Conservation (phyloP, 345 rosid genomes). For the Eucalyptus albens region DNA sequence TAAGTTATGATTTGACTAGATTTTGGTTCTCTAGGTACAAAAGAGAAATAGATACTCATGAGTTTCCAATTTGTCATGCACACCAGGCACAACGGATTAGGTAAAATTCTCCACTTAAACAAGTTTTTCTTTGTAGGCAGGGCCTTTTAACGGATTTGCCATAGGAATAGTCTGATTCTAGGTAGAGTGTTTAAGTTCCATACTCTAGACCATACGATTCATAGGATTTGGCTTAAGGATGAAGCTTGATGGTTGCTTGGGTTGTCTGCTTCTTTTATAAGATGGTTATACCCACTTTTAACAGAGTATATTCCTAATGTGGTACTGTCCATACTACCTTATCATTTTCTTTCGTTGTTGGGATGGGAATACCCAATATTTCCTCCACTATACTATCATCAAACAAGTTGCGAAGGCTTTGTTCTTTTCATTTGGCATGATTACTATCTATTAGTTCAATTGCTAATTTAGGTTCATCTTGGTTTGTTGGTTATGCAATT, state of each 20-base stretch:
- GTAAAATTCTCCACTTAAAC: background rate
- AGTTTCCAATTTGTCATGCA: background rate
- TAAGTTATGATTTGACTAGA: background rate
- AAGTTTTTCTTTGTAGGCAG: background rate
- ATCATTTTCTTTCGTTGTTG: background rate
- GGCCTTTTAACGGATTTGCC: background rate
- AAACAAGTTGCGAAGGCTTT: background rate
- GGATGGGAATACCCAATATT: background rate
- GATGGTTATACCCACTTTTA: background rate
- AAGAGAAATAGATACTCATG: background rate
- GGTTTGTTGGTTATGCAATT: background rate
- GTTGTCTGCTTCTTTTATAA: background rate
- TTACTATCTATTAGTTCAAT: background rate
- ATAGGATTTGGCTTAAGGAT: background rate
- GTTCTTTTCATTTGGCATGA: background rate
- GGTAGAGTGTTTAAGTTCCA: background rate
- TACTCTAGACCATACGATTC: background rate
- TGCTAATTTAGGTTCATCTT: background rate
- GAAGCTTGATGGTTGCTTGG: background rate
- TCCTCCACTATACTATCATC: background rate
- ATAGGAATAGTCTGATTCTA: background rate
- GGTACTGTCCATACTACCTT: background rate
- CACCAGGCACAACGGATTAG: background rate
- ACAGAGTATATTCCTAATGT: background rate
- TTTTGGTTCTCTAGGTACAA: background rate